These are phyloP conservation scores for Prunus kanzakura DNA, from an alignment of 306 rosid genomes.

Conservation along the genomic window DNA sequence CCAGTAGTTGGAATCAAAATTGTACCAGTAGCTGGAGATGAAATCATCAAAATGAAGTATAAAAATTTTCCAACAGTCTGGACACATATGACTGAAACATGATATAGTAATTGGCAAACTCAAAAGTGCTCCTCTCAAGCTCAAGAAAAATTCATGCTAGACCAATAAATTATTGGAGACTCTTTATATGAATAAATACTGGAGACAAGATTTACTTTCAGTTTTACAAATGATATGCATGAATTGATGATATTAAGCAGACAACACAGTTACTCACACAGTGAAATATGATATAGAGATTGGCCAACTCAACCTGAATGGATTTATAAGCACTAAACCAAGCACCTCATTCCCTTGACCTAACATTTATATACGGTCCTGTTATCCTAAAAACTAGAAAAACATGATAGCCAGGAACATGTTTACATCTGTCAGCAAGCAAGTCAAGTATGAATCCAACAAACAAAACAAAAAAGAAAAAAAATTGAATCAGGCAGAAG, in stretches of 20 bases:
- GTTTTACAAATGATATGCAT: neutral
- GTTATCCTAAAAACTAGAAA: neutral
- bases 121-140: no score
- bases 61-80: neutral
- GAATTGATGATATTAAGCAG: neutral
- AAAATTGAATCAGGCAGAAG: neutral
- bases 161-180: neutral
- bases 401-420: neutral
- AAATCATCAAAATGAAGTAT: conserved; percentile 7
- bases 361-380: neutral
- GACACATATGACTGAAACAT: neutral
- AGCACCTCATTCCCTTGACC: neutral
- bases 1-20: conserved; percentile 83
- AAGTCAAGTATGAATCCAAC: neutral
- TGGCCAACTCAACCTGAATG: conserved; percentile 7
- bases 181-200: neutral
- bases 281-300: neutral
- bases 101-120: neutral
- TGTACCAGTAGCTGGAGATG: conserved; percentile 80
- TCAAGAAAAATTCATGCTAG: neutral
- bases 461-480: neutral
- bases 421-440: neutral
- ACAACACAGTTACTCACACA: neutral
- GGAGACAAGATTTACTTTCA: neutral
- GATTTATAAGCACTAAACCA: neutral